Evolutionary conservation across 441 rosid genomes (phyloP).

Genomic region (Adansonia grandidieri): DNA sequence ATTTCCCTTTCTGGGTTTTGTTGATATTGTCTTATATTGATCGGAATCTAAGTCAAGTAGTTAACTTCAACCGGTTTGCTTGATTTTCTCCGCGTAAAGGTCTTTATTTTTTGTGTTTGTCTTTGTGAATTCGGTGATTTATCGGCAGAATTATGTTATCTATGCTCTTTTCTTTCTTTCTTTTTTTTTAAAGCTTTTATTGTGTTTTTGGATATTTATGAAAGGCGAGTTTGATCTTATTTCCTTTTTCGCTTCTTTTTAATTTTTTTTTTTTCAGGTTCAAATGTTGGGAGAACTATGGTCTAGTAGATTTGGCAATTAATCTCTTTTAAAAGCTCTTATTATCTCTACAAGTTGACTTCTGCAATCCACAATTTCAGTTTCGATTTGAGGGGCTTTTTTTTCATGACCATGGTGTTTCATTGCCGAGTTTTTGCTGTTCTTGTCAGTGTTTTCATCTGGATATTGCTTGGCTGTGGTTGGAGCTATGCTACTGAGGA

Average conservation of each 20-base stretch:
- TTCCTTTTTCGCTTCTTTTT: not conserved
- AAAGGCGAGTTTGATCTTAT: conserved; percentile 12
- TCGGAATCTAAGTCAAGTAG: conserved; percentile 26
- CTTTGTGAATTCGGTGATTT: conserved; percentile 18
- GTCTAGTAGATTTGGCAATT: conserved; percentile 14
- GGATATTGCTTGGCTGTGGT: conserved; percentile 37
- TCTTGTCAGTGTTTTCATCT: conserved; percentile 33
- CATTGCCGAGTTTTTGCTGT: conserved; percentile 24
- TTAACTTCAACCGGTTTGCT: not conserved
- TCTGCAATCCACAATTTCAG: conserved; percentile 15
- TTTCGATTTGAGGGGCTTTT: conserved; percentile 26
- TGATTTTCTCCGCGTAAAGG: not conserved
- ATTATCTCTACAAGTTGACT: conserved; percentile 16
- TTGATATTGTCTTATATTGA: not conserved
- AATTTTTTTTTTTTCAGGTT: conserved; percentile 37
- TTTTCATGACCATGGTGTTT: conserved; percentile 32
- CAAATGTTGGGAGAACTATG: conserved; percentile 24
- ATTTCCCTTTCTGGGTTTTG: not conserved
- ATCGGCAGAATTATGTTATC: conserved; percentile 14
- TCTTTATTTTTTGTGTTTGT: conserved; percentile 2
- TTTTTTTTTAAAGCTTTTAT: not conserved
- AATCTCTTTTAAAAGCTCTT: not conserved
- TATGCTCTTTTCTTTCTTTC: not conserved
- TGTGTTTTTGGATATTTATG: conserved; percentile 22
- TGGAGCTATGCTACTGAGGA: conserved; percentile 35